Evolutionary conservation across 495 filamentous ascomycete species (phyloP).

Genomic region (Trichocladium uniseriatum): DNA sequence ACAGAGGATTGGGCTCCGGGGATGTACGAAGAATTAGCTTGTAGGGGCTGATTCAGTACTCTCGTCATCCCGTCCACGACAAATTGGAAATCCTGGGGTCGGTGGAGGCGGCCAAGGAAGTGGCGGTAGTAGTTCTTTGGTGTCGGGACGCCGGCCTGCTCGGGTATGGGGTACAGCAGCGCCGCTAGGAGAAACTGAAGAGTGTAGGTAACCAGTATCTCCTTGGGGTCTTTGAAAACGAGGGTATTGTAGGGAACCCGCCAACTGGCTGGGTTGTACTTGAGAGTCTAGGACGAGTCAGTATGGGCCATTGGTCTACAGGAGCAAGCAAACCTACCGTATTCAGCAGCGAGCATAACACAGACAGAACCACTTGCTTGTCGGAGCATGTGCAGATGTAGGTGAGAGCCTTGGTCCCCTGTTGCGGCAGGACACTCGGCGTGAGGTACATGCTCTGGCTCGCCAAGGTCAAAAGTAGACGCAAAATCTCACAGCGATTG

Average conservation of each 20-base stretch:
- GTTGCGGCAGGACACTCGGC: slow-evolving; percentile 70
- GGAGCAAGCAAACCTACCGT: slow-evolving; percentile 52
- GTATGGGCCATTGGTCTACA: not conserved
- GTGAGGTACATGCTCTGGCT: slow-evolving; percentile 92
- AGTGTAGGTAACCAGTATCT: slow-evolving; percentile 83
- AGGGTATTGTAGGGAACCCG: slow-evolving; percentile 90
- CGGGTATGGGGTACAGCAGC: slow-evolving; percentile 84
- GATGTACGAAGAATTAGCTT: slow-evolving; percentile 78
- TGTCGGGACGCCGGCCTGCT: slow-evolving; percentile 48
- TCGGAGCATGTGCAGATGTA: slow-evolving; percentile 80
- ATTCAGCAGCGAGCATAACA: slow-evolving; percentile 88
- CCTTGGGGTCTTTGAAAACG: slow-evolving; percentile 87
- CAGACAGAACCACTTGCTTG: slow-evolving; percentile 82
- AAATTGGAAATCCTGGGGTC: slow-evolving; percentile 96
- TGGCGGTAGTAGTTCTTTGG: slow-evolving; percentile 88
- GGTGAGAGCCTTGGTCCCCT: slow-evolving; percentile 78
- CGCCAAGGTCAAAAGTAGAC: slow-evolving; percentile 74
- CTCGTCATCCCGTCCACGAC: slow-evolving; percentile 92
- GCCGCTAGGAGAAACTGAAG: slow-evolving; percentile 84
- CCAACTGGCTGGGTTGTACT: slow-evolving; percentile 95
- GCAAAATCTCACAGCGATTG: slow-evolving; percentile 83
- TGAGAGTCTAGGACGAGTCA: slow-evolving; percentile 58
- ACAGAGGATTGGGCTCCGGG: slow-evolving; percentile 74
- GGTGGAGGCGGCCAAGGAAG: slow-evolving; percentile 82
- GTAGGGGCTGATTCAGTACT: slow-evolving; percentile 85